phyloP scores from a whole-genome alignment of 352 stramenopile genomes.

The Achlya hypogyna region DNA sequence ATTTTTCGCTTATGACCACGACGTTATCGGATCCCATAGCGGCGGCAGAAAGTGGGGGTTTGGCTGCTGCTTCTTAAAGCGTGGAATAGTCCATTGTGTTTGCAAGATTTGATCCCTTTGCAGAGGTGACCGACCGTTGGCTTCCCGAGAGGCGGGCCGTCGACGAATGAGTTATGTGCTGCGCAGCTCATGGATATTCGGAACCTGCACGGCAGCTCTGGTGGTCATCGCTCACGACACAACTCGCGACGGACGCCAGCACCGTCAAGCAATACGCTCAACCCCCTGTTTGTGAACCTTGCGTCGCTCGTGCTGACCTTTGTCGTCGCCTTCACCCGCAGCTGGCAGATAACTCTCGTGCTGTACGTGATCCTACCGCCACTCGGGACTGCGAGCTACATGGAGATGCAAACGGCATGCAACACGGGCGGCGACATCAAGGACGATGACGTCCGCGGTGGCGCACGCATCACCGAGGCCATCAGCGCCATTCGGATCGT shows the following conservation, averaged over 20 bases:
- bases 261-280: slow-evolving; percentile 26
- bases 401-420: slow-evolving; percentile 24
- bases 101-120: too few species aligned
- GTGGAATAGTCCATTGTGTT: too few species aligned
- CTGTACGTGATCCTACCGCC: slow-evolving; percentile 31
- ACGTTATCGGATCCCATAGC: too few species aligned
- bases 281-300: slow-evolving; percentile 29
- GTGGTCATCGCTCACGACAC: slow-evolving; percentile 29
- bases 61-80: too few species aligned
- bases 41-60: too few species aligned
- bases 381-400: slow-evolving; percentile 24
- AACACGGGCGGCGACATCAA: slow-evolving; percentile 37
- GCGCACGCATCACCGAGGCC: slow-evolving; percentile 33
- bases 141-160: too few species aligned
- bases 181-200: too few species aligned
- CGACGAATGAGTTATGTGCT: too few species aligned
- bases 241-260: slow-evolving; percentile 38
- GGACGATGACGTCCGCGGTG: slow-evolving; percentile 33
- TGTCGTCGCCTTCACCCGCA: slow-evolving; percentile 40
- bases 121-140: too few species aligned
- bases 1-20: too few species aligned
- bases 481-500: slow-evolving; percentile 47
- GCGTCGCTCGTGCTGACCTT: slow-evolving; percentile 26
- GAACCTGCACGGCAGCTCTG: too few species aligned
- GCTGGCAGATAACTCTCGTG: slow-evolving; percentile 52